phyloP scores from a whole-genome alignment of 1,284 basidiomycete species.

The Cronartium quercuum region DNA sequence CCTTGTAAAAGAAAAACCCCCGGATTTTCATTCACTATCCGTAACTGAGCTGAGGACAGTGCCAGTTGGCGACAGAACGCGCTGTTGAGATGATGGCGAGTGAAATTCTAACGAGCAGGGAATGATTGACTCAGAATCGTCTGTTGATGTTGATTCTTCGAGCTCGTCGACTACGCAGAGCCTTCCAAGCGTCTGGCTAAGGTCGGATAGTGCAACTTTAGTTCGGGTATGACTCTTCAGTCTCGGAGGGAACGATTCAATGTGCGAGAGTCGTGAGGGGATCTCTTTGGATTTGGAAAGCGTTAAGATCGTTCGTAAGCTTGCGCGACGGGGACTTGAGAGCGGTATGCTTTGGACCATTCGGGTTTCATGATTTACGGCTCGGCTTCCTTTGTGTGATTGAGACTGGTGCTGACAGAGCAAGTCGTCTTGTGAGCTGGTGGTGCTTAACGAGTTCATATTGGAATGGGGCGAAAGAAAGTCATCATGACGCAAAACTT shows the following conservation, averaged over 20 bases:
- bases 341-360: background rate
- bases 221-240: background rate
- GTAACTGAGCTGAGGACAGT: background rate
- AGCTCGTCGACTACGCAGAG: background rate
- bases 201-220: background rate
- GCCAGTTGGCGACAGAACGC: background rate
- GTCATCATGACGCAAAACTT: too few relatives aligned
- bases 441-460: background rate
- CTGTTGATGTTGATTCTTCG: background rate
- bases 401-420: background rate
- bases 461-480: background rate
- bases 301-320: background rate
- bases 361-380: background rate
- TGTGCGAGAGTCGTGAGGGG: background rate
- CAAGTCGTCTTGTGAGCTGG: background rate
- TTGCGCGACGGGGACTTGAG: background rate
- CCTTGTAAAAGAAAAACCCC: background rate
- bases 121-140: background rate
- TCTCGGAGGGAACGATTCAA: background rate
- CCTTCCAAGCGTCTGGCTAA: background rate
- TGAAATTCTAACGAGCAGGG: background rate
- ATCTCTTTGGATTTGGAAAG: background rate
- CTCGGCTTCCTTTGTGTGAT: background rate
- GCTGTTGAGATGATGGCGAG: background rate
- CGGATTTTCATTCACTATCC: background rate